A percentile compares a stretch with the other conserved stretches of the same genome.
Evolutionary conservation across 78 protist genomes (phyloP).

Genomic region (Dictyostelium firmibasis): DNA sequence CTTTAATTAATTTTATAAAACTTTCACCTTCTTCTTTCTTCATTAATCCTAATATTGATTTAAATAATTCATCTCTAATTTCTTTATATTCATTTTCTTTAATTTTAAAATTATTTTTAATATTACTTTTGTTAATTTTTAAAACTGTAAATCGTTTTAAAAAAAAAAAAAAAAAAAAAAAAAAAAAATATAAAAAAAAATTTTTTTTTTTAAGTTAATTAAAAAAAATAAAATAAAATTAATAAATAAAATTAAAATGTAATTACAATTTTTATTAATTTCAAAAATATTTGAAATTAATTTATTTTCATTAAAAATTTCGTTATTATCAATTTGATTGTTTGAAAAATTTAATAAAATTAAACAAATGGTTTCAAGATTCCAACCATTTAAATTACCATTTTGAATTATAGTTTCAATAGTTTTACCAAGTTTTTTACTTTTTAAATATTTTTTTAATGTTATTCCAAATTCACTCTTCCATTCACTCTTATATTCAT

Average conservation of each 20-base stretch:
- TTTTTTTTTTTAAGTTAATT: not conserved
- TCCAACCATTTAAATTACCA: not conserved
- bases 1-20: not conserved
- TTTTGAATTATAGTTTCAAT: not conserved
- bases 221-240: not conserved
- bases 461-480: not conserved
- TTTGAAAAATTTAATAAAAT: not conserved
- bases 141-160: not conserved
- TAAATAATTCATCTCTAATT: not conserved
- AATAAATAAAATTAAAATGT: not conserved
- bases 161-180: not conserved
- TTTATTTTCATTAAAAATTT: not conserved
- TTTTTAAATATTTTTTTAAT: not conserved
- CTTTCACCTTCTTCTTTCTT: not conserved
- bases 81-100: not conserved
- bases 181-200: not conserved
- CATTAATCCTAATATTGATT: not conserved
- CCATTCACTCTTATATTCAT: not conserved
- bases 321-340: not conserved
- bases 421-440: not conserved
- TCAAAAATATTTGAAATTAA: not conserved
- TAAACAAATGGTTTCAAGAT: not conserved
- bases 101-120: not conserved
- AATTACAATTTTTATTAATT: not conserved
- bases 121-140: not conserved